A percentile compares a stretch with the other conserved stretches of the same genome.
Evolutionary conservation across 768 basidiomycete genomes (phyloP).

Genomic region (Crepidotus variabilis): DNA sequence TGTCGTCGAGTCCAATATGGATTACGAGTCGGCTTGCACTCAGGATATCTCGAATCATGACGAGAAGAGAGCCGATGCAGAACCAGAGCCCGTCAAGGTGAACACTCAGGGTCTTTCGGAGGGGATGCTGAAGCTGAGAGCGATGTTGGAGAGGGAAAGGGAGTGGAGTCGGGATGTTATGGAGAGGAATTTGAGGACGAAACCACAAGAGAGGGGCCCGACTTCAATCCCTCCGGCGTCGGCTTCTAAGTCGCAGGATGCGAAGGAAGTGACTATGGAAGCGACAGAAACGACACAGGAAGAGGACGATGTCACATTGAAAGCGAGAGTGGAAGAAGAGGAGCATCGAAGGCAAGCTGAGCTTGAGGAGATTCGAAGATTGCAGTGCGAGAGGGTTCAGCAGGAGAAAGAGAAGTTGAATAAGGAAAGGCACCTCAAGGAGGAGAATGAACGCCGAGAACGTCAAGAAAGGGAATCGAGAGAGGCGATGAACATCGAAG

Average conservation of each 20-base stretch:
- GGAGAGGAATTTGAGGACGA: background rate
- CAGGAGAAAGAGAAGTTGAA: background rate
- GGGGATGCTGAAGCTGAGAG: background rate
- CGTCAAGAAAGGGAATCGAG: background rate
- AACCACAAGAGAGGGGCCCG: background rate
- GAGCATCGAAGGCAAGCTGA: background rate
- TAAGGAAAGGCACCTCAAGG: too few relatives aligned
- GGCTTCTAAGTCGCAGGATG: background rate
- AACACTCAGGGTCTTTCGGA: background rate
- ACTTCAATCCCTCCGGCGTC: background rate
- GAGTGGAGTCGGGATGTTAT: background rate
- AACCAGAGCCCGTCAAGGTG: background rate
- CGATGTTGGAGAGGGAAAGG: background rate
- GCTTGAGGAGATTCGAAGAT: background rate
- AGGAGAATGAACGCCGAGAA: background rate
- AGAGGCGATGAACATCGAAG: background rate
- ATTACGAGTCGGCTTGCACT: too few relatives aligned
- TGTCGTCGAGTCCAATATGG: too few relatives aligned
- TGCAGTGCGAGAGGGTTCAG: background rate
- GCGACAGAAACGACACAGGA: background rate
- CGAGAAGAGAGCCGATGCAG: background rate
- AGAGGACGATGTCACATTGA: background rate
- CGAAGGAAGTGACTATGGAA: background rate
- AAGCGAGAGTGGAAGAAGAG: background rate
- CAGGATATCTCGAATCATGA: background rate